Conservation (phyloP, 1,284 basidiomycete genomes). For the Melanopsichium pennsylvanicum region DNA sequence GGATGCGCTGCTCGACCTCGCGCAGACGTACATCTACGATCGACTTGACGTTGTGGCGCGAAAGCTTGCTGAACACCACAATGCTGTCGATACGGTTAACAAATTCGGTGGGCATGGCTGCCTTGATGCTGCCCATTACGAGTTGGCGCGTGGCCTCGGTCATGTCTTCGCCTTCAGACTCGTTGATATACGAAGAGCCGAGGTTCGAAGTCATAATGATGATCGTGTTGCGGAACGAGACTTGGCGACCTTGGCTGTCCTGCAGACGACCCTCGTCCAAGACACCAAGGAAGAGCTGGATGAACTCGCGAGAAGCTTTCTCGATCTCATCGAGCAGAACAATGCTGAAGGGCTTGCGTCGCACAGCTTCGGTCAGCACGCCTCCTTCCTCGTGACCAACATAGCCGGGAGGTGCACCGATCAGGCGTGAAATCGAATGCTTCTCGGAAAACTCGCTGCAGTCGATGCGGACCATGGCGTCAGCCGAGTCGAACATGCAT, state of each 20-base stretch:
- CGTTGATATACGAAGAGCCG: slow-evolving; percentile 70
- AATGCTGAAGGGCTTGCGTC: slow-evolving; percentile 64
- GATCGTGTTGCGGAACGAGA: slow-evolving; percentile 65
- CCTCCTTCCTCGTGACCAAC: slow-evolving; percentile 90
- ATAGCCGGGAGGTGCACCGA: slow-evolving; percentile 74
- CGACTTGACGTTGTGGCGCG: slow-evolving; percentile 68
- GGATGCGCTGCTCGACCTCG: slow-evolving; percentile 78
- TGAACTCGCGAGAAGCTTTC: slow-evolving; percentile 89
- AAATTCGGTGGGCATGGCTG: slow-evolving; percentile 71
- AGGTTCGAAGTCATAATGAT: slow-evolving; percentile 70
- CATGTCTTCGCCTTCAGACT: slow-evolving; percentile 68
- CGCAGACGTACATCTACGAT: slow-evolving; percentile 70
- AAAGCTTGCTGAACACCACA: slow-evolving; percentile 70
- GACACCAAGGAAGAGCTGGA: slow-evolving; percentile 86
- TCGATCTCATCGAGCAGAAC: slow-evolving; percentile 66
- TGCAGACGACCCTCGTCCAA: slow-evolving; percentile 89
- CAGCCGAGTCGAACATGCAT: slow-evolving; percentile 70
- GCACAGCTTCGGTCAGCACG: slow-evolving; percentile 69
- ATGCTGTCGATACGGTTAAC: slow-evolving; percentile 70
- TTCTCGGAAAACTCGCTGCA: slow-evolving; percentile 69
- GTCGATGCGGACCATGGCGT: slow-evolving; percentile 72
- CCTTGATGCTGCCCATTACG: slow-evolving; percentile 69
- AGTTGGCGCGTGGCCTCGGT: slow-evolving; percentile 67
- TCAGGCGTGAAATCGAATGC: slow-evolving; percentile 70
- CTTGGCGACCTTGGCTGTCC: slow-evolving; percentile 62